Conservation (phyloP, 1,284 basidiomycete species). For the Phlebopus sp. region DNA sequence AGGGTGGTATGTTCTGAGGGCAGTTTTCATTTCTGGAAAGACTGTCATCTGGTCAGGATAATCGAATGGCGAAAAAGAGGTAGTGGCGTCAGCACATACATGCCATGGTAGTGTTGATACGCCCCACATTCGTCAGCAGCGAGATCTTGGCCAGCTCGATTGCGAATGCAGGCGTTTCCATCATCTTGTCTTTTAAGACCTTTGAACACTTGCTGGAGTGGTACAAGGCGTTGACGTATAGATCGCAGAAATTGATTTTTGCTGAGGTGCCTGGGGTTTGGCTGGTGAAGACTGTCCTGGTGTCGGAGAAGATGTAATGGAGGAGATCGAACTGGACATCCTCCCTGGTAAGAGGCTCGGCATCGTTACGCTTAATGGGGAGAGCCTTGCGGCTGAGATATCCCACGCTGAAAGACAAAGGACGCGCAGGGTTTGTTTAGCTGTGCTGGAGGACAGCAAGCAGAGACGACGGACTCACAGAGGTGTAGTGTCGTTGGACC, state of each 20-base stretch:
- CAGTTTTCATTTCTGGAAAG: conserved; percentile 69
- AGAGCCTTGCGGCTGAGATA: conserved; percentile 70
- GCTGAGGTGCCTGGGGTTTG: conserved; percentile 43
- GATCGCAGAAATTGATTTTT: conserved; percentile 75
- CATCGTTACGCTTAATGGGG: conserved; percentile 76
- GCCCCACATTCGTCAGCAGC: conserved; percentile 86
- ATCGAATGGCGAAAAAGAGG: conserved; percentile 15
- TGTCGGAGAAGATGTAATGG: conserved; percentile 72
- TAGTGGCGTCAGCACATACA: conserved; percentile 45
- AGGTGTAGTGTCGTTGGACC: conserved; percentile 49
- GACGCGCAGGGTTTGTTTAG: conserved; percentile 16
- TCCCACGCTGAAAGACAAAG: conserved; percentile 46
- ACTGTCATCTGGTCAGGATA: conserved; percentile 33
- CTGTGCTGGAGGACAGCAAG: conserved; percentile 10
- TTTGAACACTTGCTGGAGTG: conserved; percentile 83
- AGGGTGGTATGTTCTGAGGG: conserved; percentile 68
- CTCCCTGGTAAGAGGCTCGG: conserved; percentile 71
- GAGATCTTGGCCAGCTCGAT: conserved; percentile 83
- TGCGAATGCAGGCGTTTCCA: conserved; percentile 75
- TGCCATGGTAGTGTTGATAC: conserved; percentile 93
- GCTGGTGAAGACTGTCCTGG: conserved; percentile 68
- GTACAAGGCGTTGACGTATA: conserved; percentile 80
- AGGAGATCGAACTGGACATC: conserved; percentile 88
- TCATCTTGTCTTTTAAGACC: conserved; percentile 82
- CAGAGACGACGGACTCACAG: conserved; percentile 19